Conservation (phyloP, 108 stramenopile genomes). For the Mediolabrus comicus region DNA sequence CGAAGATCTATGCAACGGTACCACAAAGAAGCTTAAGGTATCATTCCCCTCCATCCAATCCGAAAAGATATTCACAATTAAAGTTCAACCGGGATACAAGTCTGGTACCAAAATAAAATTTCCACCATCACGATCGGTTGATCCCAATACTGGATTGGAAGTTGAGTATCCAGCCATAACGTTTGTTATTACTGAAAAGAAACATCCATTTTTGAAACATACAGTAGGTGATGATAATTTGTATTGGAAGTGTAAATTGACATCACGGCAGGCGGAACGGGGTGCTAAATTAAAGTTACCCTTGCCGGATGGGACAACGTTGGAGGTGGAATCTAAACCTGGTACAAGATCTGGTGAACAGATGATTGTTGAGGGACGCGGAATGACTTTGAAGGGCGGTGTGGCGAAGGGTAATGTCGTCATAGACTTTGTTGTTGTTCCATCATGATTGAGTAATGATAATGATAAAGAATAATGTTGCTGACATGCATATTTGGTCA, state of each 20-base stretch:
- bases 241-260: conserved; percentile 49
- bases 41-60: conserved; percentile 23
- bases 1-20: conserved; percentile 64
- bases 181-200: conserved; percentile 71
- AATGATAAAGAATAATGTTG: not conserved
- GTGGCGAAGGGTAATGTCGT: conserved; percentile 60
- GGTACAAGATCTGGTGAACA: conserved; percentile 45
- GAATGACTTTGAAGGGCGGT: conserved; percentile 72
- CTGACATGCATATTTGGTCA: not conserved
- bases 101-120: conserved; percentile 77
- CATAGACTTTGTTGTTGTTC: conserved; percentile 53
- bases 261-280: conserved; percentile 43
- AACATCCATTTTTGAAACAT: conserved; percentile 54
- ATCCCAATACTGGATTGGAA: conserved; percentile 5
- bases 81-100: conserved; percentile 74
- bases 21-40: conserved; percentile 78
- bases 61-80: conserved; percentile 58
- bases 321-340: conserved; percentile 38
- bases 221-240: conserved; percentile 61
- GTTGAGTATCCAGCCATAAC: conserved; percentile 58
- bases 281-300: conserved; percentile 54
- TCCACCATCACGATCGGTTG: conserved; percentile 13
- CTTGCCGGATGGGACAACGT: conserved; percentile 63
- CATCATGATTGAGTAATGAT: too few species aligned
- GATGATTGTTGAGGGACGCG: conserved; percentile 56